Percentiles rank a stretch among this genome's conserved stretches.
phyloP scores from a whole-genome alignment of 2,329 filamentous ascomycete genomes.

The Fulvia fulva region DNA sequence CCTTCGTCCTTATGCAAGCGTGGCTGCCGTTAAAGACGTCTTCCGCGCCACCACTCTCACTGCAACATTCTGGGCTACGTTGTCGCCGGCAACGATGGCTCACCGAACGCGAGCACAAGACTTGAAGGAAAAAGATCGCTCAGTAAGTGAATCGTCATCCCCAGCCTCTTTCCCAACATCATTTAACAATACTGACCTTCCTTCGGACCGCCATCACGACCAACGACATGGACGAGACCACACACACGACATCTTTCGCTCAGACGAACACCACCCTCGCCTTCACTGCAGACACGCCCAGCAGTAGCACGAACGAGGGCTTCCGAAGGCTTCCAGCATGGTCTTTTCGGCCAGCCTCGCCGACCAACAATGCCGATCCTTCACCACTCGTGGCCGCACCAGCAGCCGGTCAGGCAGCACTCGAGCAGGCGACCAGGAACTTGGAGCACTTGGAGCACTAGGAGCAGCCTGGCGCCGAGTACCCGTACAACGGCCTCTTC shows the following conservation, averaged over 20 bases:
- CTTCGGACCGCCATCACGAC: slow-evolving; percentile 16
- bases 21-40: no score
- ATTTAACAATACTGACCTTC: slow-evolving; percentile 25
- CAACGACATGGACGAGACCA: slow-evolving; percentile 12
- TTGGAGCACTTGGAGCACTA: slow-evolving; percentile 4
- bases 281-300: slow-evolving; percentile 9
- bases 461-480: slow-evolving; percentile 11
- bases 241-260: slow-evolving; percentile 10
- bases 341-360: slow-evolving; percentile 1
- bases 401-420: not conserved
- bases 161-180: no score
- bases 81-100: slow-evolving; percentile 14
- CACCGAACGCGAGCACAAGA: slow-evolving; percentile 14
- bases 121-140: not conserved
- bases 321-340: slow-evolving; percentile 6
- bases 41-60: not conserved
- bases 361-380: slow-evolving; percentile 1
- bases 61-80: slow-evolving; percentile 14
- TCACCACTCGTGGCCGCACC: slow-evolving; percentile 1
- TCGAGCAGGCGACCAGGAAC: slow-evolving; percentile 18
- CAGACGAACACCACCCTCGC: slow-evolving; percentile 9
- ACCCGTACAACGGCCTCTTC: slow-evolving; percentile 10
- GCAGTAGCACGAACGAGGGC: slow-evolving; percentile 8
- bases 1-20: not conserved
- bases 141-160: not conserved